Evolutionary conservation across 1,139 yeast genomes (phyloP), one percentile per base, ranked within the genome.

Genomic region (Candida gigantensis): DNA sequence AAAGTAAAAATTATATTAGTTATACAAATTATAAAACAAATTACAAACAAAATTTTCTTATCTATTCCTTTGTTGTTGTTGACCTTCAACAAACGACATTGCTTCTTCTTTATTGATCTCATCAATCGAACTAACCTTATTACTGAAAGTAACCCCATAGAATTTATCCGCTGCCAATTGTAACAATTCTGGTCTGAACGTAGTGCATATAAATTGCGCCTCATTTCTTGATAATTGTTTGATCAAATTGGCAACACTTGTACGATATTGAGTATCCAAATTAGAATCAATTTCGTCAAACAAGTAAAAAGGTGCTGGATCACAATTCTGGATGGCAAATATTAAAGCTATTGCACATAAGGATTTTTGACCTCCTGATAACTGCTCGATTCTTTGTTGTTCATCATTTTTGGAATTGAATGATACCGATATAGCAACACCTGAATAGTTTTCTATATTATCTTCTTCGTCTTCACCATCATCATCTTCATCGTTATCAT

Each of bases 241-340:
- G 43, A 92, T 82, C 72, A 87, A 68, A 24, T 73, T 64, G 0
- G 98, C 96, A 12, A 92, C 96, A 0, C 96, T 81, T 0, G 87
- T 78, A 51, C 98, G 77, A 57, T 90, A 90, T 55, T 88, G 96
- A 2, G 95, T 80, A 62, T 92, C 99, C 43, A 92, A 71, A 49
- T 92, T 92, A 6, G 97, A 97, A 64, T 92, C 98, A 42, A 92
- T 84, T 66, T 92, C 98, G 60, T 92, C 98, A 60, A 92, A 89
- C 37, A 92, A 65, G 56, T 92, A 92, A 58, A 92, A 92, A 34
- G 98, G 97, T 2, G 97, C 97, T 7, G 97, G 97, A 50, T 92
- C 97, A 49, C 95, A 87, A 55, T 77, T 80, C 63, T 92, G 98
- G 44, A 92, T 88, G 3, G 98, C 97, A 43, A 92, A 73, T 45